A percentile compares a stretch with the other conserved stretches of the same genome.
These are phyloP conservation scores for Elymus sibiricus DNA, from an alignment of 176 grass and related monocot genomes.

Conservation along the genomic window DNA sequence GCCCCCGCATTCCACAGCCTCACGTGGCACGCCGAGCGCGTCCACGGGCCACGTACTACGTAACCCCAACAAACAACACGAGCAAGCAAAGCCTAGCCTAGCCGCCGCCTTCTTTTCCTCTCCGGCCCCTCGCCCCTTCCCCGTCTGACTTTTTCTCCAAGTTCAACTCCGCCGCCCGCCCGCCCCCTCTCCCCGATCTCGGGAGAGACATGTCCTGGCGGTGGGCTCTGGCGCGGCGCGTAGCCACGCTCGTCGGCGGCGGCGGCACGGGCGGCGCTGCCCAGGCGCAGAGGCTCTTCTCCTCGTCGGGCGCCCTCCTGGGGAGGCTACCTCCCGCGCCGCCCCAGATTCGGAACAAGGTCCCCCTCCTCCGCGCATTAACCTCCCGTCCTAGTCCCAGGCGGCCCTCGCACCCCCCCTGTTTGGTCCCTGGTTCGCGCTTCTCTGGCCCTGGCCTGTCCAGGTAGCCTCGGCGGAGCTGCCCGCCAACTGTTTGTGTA, in stretches of 20 bases:
- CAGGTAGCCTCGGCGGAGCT: not conserved
- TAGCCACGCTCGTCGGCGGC: conserved; percentile 2
- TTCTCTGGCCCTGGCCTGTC: too few relatives aligned
- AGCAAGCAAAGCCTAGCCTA: not conserved
- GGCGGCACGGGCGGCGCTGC: not conserved
- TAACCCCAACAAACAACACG: not conserved
- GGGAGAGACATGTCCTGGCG: conserved; percentile 36
- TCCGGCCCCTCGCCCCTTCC: not conserved
- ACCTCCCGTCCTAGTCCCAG: not conserved
- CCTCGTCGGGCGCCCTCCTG: conserved; percentile 14
- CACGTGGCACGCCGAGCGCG: conserved; percentile 12
- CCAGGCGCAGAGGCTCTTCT: conserved; percentile 30
- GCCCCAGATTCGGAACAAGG: conserved; percentile 43
- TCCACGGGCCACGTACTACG: not conserved
- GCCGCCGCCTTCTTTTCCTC: not conserved
- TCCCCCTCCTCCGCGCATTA: not conserved
- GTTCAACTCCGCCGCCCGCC: conserved; percentile 5
- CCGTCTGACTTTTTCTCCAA: conserved; percentile 44
- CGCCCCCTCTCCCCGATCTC: conserved; percentile 20
- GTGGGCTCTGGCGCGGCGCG: conserved; percentile 42
- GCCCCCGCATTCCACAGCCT: not conserved
- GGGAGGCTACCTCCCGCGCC: not conserved
- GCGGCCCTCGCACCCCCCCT: too few relatives aligned
- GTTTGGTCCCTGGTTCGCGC: not conserved
- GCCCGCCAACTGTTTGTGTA: conserved; percentile 20